Base-by-base conservation (phyloP, 495 filamentous ascomycete genomes). In the Thozetella sp. region DNA sequence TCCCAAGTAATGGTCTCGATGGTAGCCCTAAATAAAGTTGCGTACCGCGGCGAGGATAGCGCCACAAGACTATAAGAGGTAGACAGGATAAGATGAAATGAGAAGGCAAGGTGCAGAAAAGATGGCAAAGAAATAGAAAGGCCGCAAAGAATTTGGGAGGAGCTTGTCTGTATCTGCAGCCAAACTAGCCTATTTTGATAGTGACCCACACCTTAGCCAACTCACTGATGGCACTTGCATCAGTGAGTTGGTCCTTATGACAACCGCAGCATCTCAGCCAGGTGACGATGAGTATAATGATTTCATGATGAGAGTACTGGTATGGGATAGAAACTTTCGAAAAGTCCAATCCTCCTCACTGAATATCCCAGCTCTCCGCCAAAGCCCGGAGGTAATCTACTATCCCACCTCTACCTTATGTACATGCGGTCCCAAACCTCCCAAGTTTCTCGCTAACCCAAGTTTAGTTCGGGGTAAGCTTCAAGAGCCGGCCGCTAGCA, bases 401-500 rank as follows among this genome's bases (percentile, higher is more conserved):
- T 57, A 56, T 56, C 53, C 25, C 37, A 55, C 11, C 53, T 58
- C 56, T 58, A 40, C 51, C 62, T 57, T 65, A 68, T 65, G 63
- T 68, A 65, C 66, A 68, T 60, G 57, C 56, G 50, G 53, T 63
- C 63, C 63, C 66, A 62, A 62, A 63, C 59, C 61, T 60, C 61
- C 59, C 61, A 61, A 65, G 50, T 60, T 56, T 65, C 63, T 65
- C 55, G 60, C 63, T 52, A 54, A 64, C 58, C 51, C 64, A 61
- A 66, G 54, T 59, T 68, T 64, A 72, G 59, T 65, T 69, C 46
- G 71, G 71, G 37, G 71, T 73, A 53, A 73, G 67, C 68, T 73
- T 71, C 61, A 73, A 62, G 54, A 73, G 62, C 54, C 71, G 57
- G 22, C 71, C 71, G 40, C 23, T 50, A 22, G 25, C 13, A 50